Base-by-base conservation (phyloP, 139 green algal genomes). In the Chlorella sp. region DNA sequence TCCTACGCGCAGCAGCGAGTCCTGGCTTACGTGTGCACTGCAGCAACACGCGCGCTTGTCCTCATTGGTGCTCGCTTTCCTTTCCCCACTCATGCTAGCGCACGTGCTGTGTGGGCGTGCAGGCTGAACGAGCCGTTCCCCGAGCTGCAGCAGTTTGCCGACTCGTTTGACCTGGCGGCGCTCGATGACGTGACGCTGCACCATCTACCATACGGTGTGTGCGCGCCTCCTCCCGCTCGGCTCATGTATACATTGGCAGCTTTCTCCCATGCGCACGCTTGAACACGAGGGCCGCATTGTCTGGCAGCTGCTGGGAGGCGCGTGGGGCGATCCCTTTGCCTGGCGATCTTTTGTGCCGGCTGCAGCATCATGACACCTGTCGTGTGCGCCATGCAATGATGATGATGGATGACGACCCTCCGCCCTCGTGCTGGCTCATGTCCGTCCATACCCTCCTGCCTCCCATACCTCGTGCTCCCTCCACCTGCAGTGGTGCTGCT, bases 191-290 rank as follows among this genome's bases (percentile, higher is more conserved):
- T 90, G 20, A 75, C 72, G 5, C 90, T 95, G 70, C 87, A 85
- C 34, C 94, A 98, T 77, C 67, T 96, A 26, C 94, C 93, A 2
- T 98, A 91, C 60, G 91, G 89, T 92, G 69, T n/a, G n/a, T n/a
- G n/a, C n/a, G n/a, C n/a, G n/a, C n/a, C n/a, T n/a, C n/a, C n/a
- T n/a, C n/a, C n/a, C n/a, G n/a, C n/a, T n/a, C n/a, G n/a, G n/a
- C n/a, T n/a, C n/a, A n/a, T n/a, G n/a, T n/a, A n/a, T n/a, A n/a
- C n/a, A n/a, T n/a, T n/a, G n/a, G n/a, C n/a, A n/a, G n/a, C n/a
- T n/a, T n/a, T n/a, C n/a, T n/a, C n/a, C n/a, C n/a, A n/a, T n/a
- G n/a, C n/a, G n/a, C n/a, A n/a, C n/a, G n/a, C n/a, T n/a, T n/a
- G n/a, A n/a, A n/a, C n/a, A n/a, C n/a, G n/a, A n/a, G n/a, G n/a